These are phyloP conservation scores for Myxozyma nipponensis DNA, from an alignment of 805 yeast species.

Conservation along the genomic window DNA sequence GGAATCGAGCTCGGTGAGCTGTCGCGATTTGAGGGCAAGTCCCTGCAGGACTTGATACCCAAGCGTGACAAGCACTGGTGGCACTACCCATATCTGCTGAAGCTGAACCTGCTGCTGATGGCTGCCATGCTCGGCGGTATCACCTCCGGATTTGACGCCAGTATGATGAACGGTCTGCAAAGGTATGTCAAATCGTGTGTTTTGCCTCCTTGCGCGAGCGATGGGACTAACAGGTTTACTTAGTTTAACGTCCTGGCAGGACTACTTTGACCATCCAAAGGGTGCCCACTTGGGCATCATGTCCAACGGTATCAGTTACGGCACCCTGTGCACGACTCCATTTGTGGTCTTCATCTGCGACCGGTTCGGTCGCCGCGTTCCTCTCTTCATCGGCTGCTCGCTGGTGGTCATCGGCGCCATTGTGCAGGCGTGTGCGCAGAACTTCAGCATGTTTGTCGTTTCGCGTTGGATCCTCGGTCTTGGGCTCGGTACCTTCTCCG, in stretches of 20 bases:
- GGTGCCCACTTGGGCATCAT: slow-evolving; percentile 42
- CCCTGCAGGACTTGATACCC: slow-evolving; percentile 24
- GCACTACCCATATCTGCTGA: slow-evolving; percentile 40
- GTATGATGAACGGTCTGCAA: slow-evolving; percentile 51
- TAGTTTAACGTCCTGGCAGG: too few species aligned
- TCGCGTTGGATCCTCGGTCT: slow-evolving; percentile 13
- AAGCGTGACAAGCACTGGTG: slow-evolving; percentile 38
- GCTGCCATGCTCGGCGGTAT: slow-evolving; percentile 47
- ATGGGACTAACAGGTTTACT: too few species aligned
- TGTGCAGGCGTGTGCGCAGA: slow-evolving; percentile 9
- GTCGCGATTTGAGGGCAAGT: too few species aligned
- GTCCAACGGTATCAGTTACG: slow-evolving; percentile 44
- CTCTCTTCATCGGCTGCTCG: slow-evolving; percentile 7
- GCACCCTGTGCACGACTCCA: slow-evolving; percentile 33
- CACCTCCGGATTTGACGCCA: slow-evolving; percentile 49
- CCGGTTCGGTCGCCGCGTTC: slow-evolving; percentile 41
- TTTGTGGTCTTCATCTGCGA: slow-evolving; percentile 39
- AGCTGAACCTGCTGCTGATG: slow-evolving; percentile 41
- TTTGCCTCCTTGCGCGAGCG: too few species aligned
- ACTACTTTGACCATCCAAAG: slow-evolving; percentile 41
- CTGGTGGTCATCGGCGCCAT: too few species aligned
- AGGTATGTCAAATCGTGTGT: slow-evolving; percentile 40
- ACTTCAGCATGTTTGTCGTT: slow-evolving; percentile 15
- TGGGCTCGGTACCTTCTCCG: slow-evolving; percentile 1
- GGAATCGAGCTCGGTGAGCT: background rate